Evolutionary conservation across 441 rosid genomes (phyloP).

Genomic region (Capsella rubella): DNA sequence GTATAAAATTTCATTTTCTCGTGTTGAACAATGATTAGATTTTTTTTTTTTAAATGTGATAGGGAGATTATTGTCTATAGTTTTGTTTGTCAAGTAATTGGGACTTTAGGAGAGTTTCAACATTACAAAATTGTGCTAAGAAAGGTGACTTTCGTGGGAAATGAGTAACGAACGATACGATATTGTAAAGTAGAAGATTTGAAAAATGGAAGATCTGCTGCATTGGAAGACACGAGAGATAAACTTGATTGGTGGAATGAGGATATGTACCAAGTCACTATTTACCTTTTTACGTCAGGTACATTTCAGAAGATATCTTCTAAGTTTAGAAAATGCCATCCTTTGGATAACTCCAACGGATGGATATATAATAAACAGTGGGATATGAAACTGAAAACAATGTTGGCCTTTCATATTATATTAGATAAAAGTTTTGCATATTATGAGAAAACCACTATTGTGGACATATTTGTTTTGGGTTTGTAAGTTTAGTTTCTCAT

Average conservation of each 20-base stretch:
- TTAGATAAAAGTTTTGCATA: background rate
- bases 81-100: no score
- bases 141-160: background rate
- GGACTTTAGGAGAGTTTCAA: background rate
- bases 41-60: background rate
- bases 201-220: background rate
- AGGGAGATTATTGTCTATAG: background rate
- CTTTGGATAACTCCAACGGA: constrained; percentile 40
- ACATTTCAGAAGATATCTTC: background rate
- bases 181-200: background rate
- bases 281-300: constrained; percentile 26
- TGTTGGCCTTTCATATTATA: constrained; percentile 1
- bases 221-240: constrained; percentile 16
- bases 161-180: background rate
- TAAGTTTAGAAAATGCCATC: constrained; percentile 2
- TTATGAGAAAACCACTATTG: background rate
- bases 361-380: background rate
- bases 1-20: constrained; percentile 28
- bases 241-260: constrained; percentile 36
- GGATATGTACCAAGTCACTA: constrained; percentile 36
- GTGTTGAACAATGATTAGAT: background rate
- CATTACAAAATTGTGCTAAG: background rate
- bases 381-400: background rate
- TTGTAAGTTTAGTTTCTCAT: background rate
- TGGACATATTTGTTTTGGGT: background rate